A percentile compares a stretch with the other conserved stretches of the same genome.
Evolutionary conservation across 371 early-diverging fungal genomes (phyloP).

Genomic region (Mucor plumbeus): DNA sequence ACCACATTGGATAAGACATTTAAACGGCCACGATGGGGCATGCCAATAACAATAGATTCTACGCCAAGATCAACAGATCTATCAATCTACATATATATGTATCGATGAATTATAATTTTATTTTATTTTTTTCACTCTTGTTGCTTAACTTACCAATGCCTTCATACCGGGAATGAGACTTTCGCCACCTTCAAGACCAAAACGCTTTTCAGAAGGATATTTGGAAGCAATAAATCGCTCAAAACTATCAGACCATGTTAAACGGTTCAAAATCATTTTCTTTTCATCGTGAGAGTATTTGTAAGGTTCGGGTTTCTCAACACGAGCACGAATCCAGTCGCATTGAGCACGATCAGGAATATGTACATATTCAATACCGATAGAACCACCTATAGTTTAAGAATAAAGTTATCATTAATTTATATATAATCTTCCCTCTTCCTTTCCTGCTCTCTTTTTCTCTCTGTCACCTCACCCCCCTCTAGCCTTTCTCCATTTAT

Average conservation of each 20-base stretch:
- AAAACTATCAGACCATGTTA: slow-evolving; percentile 96
- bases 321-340: slow-evolving; percentile 93
- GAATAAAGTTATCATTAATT: neutral
- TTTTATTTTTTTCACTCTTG: neutral
- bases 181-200: slow-evolving; percentile 98
- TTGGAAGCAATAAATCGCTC: slow-evolving; percentile 94
- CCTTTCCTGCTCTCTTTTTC: no score
- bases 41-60: slow-evolving; percentile 94
- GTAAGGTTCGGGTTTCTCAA: slow-evolving; percentile 91
- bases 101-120: neutral
- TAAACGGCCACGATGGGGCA: slow-evolving; percentile 98
- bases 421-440: no score
- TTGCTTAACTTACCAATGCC: slow-evolving; percentile 70
- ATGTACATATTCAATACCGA: slow-evolving; percentile 97
- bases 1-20: slow-evolving; percentile 98
- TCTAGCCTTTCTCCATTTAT: no score
- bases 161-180: slow-evolving; percentile 97
- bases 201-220: slow-evolving; percentile 96
- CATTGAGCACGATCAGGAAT: slow-evolving; percentile 96
- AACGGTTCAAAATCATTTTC: slow-evolving; percentile 88
- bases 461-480: no score
- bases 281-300: slow-evolving; percentile 87
- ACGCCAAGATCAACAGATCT: slow-evolving; percentile 91
- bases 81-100: slow-evolving; percentile 70
- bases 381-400: slow-evolving; percentile 58